Evolutionary conservation across 202 grass and related monocot genomes (phyloP).

Genomic region (Brachypodium distachyon): DNA sequence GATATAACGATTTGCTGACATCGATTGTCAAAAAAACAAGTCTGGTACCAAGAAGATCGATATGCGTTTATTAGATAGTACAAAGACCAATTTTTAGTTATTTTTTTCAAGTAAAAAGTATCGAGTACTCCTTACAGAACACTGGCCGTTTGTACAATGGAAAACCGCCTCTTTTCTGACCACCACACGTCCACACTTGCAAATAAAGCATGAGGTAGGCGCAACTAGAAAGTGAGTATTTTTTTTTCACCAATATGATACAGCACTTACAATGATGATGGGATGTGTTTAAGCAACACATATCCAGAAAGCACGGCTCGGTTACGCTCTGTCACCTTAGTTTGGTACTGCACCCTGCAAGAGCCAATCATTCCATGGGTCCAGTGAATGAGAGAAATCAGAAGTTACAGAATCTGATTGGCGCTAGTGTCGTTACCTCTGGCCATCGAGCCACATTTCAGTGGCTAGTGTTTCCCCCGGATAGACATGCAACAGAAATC

Average conservation of each 20-base stretch:
- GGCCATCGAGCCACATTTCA: slow-evolving; percentile 81
- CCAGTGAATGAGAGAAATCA: neutral
- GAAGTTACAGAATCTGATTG: neutral
- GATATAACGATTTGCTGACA: too few relatives aligned
- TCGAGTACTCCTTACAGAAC: neutral
- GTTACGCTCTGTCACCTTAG: slow-evolving; percentile 71
- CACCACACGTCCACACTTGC: neutral
- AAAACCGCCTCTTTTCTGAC: neutral
- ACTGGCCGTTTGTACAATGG: neutral
- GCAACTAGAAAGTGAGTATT: neutral
- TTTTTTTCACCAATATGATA: neutral
- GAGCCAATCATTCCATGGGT: slow-evolving; percentile 9
- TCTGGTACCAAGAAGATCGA: neutral
- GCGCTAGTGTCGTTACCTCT: slow-evolving; percentile 33
- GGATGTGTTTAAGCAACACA: slow-evolving; percentile 59
- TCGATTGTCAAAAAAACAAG: too few relatives aligned
- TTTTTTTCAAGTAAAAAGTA: neutral
- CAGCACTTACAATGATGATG: slow-evolving; percentile 58
- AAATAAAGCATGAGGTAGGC: neutral
- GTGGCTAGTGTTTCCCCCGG: slow-evolving; percentile 65
- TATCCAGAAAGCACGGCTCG: slow-evolving; percentile 75
- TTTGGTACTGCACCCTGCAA: slow-evolving; percentile 67
- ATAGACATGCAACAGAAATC: slow-evolving; percentile 82
- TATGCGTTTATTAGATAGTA: too few relatives aligned
- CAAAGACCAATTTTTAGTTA: neutral